Base-by-base conservation (phyloP, 2,329 filamentous ascomycete genomes). In the Sporothrix schenckii region DNA sequence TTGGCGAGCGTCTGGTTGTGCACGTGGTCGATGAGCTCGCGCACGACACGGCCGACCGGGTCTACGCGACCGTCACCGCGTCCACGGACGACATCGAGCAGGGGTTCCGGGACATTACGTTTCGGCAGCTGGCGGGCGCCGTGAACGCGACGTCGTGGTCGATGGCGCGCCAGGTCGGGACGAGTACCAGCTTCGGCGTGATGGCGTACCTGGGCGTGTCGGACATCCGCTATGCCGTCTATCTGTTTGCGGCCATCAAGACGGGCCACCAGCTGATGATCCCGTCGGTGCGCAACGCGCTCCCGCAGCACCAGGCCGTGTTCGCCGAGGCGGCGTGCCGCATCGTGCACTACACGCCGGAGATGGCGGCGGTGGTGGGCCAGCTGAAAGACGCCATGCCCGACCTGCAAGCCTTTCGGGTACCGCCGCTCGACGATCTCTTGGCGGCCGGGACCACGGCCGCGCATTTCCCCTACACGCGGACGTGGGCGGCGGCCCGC, bases 221-320 rank as follows among this genome's bases (percentile, higher is more conserved):
- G 11, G 71, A 72, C 50, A 19, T 72, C 1, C 69, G 71, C 21
- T 72, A 72, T 53, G 71, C 70, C 21, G 63, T 67, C 41, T 68
- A 67, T 19, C 66, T 72, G 16, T 58, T 71, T 56, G 71, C 69
- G 24, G 71, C 69, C 4, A 66, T 72, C 21, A 71, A 71, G 44
- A 67, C 66, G 52, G 71, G 71, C 27, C 69, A 69, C 60, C 65
- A 72, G 71, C 34, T 72, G 34, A 68, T 72, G 63, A 65, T 72
- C 24, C 71, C 71, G 3, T 72, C 71, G 2, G 58, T 66, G 16
- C 63, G 71, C 24, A 72, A 72, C 27, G 27, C 27, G 27, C 27
- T 27, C 49, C 67, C 71, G 9, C 34, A 47, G 58, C 68, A 71
- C 39, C 49, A 60, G 21, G 67, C 69, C 19, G 50, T 72, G 9